A percentile compares a stretch with the other conserved stretches of the same genome.
Conservation (phyloP, 2,329 filamentous ascomycete species). For the Berkeleyomyces rouxiae region DNA sequence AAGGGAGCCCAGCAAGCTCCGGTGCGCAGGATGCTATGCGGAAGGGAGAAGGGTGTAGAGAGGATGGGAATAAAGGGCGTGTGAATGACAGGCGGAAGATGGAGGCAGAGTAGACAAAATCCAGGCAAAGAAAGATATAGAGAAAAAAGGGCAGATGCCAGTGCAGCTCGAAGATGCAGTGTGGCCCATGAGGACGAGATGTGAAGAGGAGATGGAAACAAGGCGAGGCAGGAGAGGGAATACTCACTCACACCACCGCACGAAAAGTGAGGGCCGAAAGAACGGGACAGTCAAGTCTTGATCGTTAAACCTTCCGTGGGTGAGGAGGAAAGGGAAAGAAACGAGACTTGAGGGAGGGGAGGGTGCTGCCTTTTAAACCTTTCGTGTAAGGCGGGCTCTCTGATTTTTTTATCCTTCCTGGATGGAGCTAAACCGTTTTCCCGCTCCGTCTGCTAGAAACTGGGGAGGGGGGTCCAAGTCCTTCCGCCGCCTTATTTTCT, state of each 20-base stretch:
- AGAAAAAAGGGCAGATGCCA: background rate
- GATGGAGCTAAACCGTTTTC: background rate
- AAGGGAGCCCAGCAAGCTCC: constrained; percentile 3
- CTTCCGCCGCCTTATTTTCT: background rate
- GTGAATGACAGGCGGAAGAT: background rate
- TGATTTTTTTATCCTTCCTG: background rate
- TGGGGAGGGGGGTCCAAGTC: background rate
- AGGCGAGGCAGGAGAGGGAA: constrained; percentile 19
- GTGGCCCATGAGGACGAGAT: background rate
- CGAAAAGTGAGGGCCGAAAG: constrained; percentile 26
- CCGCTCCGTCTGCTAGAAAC: background rate
- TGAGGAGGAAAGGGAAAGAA: constrained; percentile 26
- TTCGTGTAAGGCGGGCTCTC: constrained; percentile 3
- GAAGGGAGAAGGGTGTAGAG: background rate
- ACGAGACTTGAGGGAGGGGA: constrained; percentile 15
- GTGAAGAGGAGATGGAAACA: constrained; percentile 27
- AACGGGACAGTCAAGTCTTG: constrained; percentile 19
- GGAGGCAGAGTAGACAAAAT: constrained; percentile 25
- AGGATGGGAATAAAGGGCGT: constrained; percentile 5
- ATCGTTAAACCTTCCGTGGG: constrained; percentile 29
- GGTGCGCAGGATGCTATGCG: constrained; percentile 11
- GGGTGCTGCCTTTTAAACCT: constrained; percentile 3
- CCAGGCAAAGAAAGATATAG: constrained; percentile 30
- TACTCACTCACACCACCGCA: constrained; percentile 25
- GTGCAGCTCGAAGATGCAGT: background rate